Conservation (phyloP, 257 asterid species). For the Petrea volubilis region DNA sequence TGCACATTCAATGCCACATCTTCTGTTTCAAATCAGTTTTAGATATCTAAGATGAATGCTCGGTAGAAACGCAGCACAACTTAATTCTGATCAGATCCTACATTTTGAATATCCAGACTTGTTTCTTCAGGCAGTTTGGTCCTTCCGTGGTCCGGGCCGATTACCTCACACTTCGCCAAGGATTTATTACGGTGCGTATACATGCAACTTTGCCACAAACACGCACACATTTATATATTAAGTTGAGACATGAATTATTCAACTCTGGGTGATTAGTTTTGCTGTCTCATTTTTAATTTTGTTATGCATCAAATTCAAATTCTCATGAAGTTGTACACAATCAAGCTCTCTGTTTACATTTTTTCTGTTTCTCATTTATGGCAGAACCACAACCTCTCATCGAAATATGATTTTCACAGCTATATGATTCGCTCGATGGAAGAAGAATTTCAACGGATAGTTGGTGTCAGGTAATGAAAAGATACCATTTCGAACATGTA, state of each 20-base stretch:
- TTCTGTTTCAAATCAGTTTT: not conserved
- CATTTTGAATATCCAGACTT: slow-evolving; percentile 59
- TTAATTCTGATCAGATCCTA: slow-evolving; percentile 16
- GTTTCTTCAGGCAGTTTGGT: slow-evolving; percentile 96
- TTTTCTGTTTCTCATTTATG: slow-evolving; percentile 52
- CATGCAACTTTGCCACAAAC: not conserved
- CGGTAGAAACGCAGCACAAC: not conserved
- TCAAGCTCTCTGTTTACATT: slow-evolving; percentile 28
- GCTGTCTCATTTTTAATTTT: not conserved
- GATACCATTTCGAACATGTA: not conserved
- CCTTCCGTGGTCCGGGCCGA: slow-evolving; percentile 93
- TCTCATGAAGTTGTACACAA: slow-evolving; percentile 3
- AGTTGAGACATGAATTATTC: not conserved
- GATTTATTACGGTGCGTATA: slow-evolving; percentile 76
- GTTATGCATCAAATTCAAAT: not conserved
- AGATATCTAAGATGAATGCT: not conserved
- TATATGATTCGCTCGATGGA: slow-evolving; percentile 99
- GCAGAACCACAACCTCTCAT: slow-evolving; percentile 98
- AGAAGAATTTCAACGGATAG: slow-evolving; percentile 97
- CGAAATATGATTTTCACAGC: slow-evolving; percentile 98
- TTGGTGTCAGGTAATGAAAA: slow-evolving; percentile 86
- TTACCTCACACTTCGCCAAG: slow-evolving; percentile 96
- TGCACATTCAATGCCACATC: not conserved
- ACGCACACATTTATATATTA: too few relatives aligned
- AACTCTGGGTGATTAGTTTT: not conserved